phyloP scores from a whole-genome alignment of 345 rosid species.

The Corchorus capsularis region DNA sequence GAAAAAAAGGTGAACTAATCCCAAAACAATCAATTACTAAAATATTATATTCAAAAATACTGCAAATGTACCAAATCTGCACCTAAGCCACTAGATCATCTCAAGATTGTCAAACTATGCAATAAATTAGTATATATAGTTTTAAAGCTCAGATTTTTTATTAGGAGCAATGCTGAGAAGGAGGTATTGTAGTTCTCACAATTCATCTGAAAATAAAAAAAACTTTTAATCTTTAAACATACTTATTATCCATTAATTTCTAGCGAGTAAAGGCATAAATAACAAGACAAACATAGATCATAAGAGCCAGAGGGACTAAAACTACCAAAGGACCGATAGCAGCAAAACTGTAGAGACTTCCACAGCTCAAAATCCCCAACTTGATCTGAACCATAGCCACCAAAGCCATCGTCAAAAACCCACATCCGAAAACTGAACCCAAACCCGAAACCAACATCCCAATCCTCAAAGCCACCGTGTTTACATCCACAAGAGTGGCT shows the following conservation, averaged over 20 bases:
- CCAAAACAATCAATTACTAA: neutral
- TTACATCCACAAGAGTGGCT: constrained; percentile 45
- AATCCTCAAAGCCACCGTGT: constrained; percentile 42
- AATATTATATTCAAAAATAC: neutral
- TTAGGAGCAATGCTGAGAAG: too few species aligned
- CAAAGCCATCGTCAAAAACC: constrained; percentile 74
- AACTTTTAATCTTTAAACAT: neutral
- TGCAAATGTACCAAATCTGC: constrained; percentile 15
- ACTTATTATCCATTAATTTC: neutral
- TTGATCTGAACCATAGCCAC: constrained; percentile 78
- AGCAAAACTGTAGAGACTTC: constrained; percentile 47
- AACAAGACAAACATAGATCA: constrained; percentile 55
- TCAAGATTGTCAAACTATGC: constrained; percentile 9
- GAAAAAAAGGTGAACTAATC: neutral
- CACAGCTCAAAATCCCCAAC: constrained; percentile 69
- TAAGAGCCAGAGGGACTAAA: constrained; percentile 69
- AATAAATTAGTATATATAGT: neutral
- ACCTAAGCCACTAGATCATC: constrained; percentile 16
- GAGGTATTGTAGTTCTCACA: neutral
- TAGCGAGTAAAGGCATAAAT: constrained; percentile 60
- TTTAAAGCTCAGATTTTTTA: neutral
- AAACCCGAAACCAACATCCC: constrained; percentile 62
- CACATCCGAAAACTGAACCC: constrained; percentile 80
- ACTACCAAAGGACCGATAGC: constrained; percentile 68
- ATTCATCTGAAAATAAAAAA: too few species aligned